Base-by-base conservation (phyloP, 768 basidiomycete species). In the Pholiota conissans region DNA sequence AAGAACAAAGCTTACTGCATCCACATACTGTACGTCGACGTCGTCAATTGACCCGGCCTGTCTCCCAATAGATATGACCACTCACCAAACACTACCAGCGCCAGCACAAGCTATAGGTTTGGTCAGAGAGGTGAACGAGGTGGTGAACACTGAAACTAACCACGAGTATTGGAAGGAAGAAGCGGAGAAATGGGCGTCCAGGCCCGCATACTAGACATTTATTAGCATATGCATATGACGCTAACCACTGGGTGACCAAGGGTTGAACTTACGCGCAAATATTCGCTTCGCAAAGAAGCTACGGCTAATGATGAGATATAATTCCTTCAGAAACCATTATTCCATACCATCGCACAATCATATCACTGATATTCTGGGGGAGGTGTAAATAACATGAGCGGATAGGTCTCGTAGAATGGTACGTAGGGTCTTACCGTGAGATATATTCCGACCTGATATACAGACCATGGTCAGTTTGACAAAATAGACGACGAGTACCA, bases 241-340 rank as follows among this genome's bases (percentile, higher is more conserved):
- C n/a, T n/a, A n/a, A n/a, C n/a, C n/a, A n/a, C n/a, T n/a, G 28
- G n/a, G n/a, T 28, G 24, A 5, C 30, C 18, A 45, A 32, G 28
- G 3, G 22, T 27, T 14, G 18, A 22, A 60, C 64, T 52, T 35
- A 67, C 67, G 48, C 32, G 56, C 50, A 30, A 50, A 64, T 18
- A 69, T 64, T 34, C 67, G 54, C 30, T 57, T 56, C 7, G 64
- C 65, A 39, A 67, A 67, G 28, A 66, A 62, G 16, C 64, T 68
- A 49, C 28, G n/a, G 8, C 40, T 13, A 2, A 10, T 22, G n/a
- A 46, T n/a, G 27, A 32, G 18, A 24, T 2, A 24, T 22, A 22
- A 18, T 6, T 45, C 42, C 42, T 45, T 49, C 35, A 49, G 30
- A n/a, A 32, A 29, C 14, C n/a, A 35, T 47, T 3, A 29, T 20